Evolutionary conservation across 352 stramenopile species (phyloP).

Genomic region (Thraustotheca clavata): DNA sequence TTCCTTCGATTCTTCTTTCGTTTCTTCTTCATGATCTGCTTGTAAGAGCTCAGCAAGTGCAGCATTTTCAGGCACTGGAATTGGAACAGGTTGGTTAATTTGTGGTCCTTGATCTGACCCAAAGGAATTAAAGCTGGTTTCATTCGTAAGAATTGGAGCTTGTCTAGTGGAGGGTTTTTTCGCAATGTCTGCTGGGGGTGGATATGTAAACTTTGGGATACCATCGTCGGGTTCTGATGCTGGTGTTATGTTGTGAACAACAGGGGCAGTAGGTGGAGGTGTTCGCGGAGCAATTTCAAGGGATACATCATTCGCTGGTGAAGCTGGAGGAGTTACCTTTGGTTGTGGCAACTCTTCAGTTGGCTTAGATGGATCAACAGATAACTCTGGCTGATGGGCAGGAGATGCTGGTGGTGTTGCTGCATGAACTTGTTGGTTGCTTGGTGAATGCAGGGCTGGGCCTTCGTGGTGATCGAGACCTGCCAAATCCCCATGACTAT

Average conservation of each 20-base stretch:
- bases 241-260: too few species aligned
- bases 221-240: too few species aligned
- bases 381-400: too few species aligned
- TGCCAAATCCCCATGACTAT: slow-evolving; percentile 12
- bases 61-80: slow-evolving; percentile 26
- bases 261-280: background rate
- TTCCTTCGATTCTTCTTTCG: slow-evolving; percentile 46
- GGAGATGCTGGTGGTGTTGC: background rate
- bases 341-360: too few species aligned
- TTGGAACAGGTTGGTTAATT: slow-evolving; percentile 42
- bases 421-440: background rate
- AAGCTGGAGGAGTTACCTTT: background rate
- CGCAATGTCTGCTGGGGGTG: background rate
- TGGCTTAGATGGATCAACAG: background rate
- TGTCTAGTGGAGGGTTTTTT: background rate
- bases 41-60: slow-evolving; percentile 36
- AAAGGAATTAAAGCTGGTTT: slow-evolving; percentile 80
- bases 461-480: background rate
- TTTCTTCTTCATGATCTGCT: slow-evolving; percentile 57
- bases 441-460: background rate
- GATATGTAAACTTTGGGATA: too few species aligned
- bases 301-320: too few species aligned
- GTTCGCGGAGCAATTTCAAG: too few species aligned
- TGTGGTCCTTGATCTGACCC: slow-evolving; percentile 46
- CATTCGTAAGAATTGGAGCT: slow-evolving; percentile 20